Evolutionary conservation across 108 stramenopile species (phyloP).

Genomic region (Stephanodiscus minutulus): DNA sequence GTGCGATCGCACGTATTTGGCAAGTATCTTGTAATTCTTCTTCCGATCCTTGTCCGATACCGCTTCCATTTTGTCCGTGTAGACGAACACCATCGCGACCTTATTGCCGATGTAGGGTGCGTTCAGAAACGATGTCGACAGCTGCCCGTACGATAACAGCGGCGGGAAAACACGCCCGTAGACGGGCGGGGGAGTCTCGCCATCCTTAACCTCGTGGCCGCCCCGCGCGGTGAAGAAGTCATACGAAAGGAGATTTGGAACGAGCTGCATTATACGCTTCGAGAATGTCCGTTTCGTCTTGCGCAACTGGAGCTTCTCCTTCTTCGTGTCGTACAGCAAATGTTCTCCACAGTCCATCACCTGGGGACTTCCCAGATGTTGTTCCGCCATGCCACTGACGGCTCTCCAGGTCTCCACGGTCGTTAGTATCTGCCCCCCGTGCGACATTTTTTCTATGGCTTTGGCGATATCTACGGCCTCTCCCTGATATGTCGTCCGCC

Average conservation of each 20-base stretch:
- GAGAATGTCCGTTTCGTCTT: slow-evolving; percentile 18
- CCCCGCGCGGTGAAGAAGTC: slow-evolving; percentile 49
- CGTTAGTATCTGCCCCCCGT: slow-evolving; percentile 55
- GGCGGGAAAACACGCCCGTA: slow-evolving; percentile 48
- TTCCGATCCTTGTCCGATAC: slow-evolving; percentile 28
- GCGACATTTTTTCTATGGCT: slow-evolving; percentile 47
- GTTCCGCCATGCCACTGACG: slow-evolving; percentile 46
- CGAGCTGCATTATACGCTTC: slow-evolving; percentile 42
- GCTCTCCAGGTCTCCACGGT: slow-evolving; percentile 49
- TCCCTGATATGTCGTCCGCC: slow-evolving; percentile 41
- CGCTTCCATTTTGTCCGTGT: slow-evolving; percentile 43
- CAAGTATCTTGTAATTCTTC: slow-evolving; percentile 38
- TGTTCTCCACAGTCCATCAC: slow-evolving; percentile 54
- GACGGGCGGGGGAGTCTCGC: slow-evolving; percentile 26
- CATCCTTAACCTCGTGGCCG: slow-evolving; percentile 30
- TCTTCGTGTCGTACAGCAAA: slow-evolving; percentile 41
- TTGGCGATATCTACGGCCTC: slow-evolving; percentile 51
- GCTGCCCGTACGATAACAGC: slow-evolving; percentile 43
- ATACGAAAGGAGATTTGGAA: slow-evolving; percentile 41
- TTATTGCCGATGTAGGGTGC: slow-evolving; percentile 46
- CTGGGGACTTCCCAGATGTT: slow-evolving; percentile 47
- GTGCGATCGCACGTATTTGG: slow-evolving; percentile 42
- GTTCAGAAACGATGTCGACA: slow-evolving; percentile 50
- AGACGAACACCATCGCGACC: slow-evolving; percentile 55
- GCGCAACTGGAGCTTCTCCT: not conserved